These are phyloP conservation scores for Peronospora belbahrii DNA, from an alignment of 352 stramenopile genomes.

Conservation along the genomic window DNA sequence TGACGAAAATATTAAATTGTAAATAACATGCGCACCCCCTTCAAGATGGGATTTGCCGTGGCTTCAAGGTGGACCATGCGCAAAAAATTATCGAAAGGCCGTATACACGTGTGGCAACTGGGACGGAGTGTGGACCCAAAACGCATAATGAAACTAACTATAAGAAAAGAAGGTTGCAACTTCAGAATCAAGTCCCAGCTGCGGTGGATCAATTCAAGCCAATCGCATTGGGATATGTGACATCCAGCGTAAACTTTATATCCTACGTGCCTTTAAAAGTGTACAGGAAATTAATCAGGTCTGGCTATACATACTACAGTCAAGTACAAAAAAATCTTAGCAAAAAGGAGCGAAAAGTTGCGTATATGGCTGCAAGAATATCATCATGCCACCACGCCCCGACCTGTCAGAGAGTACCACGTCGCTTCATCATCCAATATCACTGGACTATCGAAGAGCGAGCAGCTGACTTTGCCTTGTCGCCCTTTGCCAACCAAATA, in stretches of 20 bases:
- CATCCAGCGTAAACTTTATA: too few relatives aligned
- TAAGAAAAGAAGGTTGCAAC: constrained; percentile 9
- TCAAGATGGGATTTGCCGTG: constrained; percentile 18
- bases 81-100: constrained; percentile 14
- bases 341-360: neutral
- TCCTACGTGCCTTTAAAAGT: neutral
- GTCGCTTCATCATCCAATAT: constrained; percentile 14
- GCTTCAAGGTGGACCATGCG: constrained; percentile 29
- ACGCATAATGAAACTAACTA: constrained; percentile 10
- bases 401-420: neutral
- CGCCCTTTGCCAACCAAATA: neutral
- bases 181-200: constrained; percentile 10
- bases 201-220: constrained; percentile 7
- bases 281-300: neutral
- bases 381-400: too few relatives aligned
- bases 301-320: too few relatives aligned
- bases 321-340: too few relatives aligned
- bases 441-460: neutral
- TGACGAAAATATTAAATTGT: too few relatives aligned
- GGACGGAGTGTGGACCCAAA: constrained; percentile 12
- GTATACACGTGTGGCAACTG: constrained; percentile 15
- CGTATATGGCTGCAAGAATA: neutral
- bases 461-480: neutral
- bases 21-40: constrained; percentile 3
- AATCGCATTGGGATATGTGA: too few relatives aligned